Base-by-base conservation (phyloP, 371 early-diverging fungal genomes). In the Mortierella sp. region DNA sequence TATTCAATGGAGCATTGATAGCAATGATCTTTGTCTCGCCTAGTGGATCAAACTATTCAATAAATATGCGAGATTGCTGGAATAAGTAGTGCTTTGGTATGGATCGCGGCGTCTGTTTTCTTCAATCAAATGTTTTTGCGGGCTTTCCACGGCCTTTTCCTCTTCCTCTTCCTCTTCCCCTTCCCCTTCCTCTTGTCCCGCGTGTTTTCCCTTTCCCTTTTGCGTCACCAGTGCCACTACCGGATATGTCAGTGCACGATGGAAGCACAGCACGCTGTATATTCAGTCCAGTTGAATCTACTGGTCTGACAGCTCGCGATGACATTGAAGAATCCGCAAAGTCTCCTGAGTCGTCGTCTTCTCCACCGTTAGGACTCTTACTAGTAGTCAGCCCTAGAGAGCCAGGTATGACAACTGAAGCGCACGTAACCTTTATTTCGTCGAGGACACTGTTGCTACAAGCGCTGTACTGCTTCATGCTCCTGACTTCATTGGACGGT, bases 281-380 rank as follows among this genome's bases (percentile, higher is more conserved):
- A n/a, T 2, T 49, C n/a, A n/a, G 19, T 49, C 19, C 19, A 19
- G 49, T 53, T 12, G 53, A 23, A 7, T 28, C 12, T 15, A 10
- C 17, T 12, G 28, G 29, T 12, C 23, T 28, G n/a, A 8, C 47
- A 8, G 53, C 53, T 5, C 10, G 3, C 17, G 53, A 53, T 23
- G 53, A 19, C 8, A 49, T 49, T 19, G 49, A n/a, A 49, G 23
- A 49, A 19, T 49, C 53, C 9, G 12, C 28, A 53, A 29, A 53
- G 53, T 53, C 53, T 12, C 53, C 23, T 29, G 53, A 53, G 15
- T 53, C 53, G 28, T 53, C 53, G 53, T 53, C 29, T 17, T 29
- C 13, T 12, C 29, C 3, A 49, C 8, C 49, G 49, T 23, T n/a
- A n/a, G n/a, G 23, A 28, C 28, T 53, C 23, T 12, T 19, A 13